Conservation (phyloP, 2,329 filamentous ascomycete species). For the Diaporthe sp. region DNA sequence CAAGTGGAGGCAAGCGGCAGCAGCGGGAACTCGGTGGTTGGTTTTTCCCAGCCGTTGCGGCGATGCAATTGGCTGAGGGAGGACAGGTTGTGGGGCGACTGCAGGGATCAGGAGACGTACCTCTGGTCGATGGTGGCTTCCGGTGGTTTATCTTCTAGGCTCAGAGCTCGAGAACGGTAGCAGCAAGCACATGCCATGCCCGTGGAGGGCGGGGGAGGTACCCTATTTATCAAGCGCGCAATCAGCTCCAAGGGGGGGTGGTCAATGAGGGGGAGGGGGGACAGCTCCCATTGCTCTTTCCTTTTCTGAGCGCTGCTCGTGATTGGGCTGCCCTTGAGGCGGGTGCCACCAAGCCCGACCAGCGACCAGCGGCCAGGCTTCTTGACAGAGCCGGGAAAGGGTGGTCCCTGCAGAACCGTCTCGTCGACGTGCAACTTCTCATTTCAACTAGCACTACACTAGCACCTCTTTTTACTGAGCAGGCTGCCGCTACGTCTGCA, state of each 20-base stretch:
- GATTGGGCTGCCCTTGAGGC: constrained; percentile 21
- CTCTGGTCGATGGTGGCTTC: constrained; percentile 3
- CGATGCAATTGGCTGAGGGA: constrained; percentile 22
- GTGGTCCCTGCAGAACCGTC: constrained; percentile 29
- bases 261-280: constrained; percentile 1
- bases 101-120: constrained; percentile 32
- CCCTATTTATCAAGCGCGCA: constrained; percentile 49
- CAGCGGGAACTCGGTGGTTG: constrained; percentile 34
- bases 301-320: neutral
- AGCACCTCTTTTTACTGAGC: neutral
- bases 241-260: constrained; percentile 32
- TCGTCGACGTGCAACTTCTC: constrained; percentile 3
- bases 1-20: constrained; percentile 28
- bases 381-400: constrained; percentile 15
- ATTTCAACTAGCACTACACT: constrained; percentile 12
- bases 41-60: constrained; percentile 30
- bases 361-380: neutral
- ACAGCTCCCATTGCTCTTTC: constrained; percentile 11
- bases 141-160: constrained; percentile 18
- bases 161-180: constrained; percentile 20
- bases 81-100: neutral
- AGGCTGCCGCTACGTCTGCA: constrained; percentile 4
- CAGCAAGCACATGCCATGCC: constrained; percentile 43
- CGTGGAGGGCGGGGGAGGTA: constrained; percentile 44
- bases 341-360: constrained; percentile 20